A percentile compares a stretch with the other conserved stretches of the same genome.
Conservation (phyloP, 139 green algal species). For the Auxenochlorella protothecoides region DNA sequence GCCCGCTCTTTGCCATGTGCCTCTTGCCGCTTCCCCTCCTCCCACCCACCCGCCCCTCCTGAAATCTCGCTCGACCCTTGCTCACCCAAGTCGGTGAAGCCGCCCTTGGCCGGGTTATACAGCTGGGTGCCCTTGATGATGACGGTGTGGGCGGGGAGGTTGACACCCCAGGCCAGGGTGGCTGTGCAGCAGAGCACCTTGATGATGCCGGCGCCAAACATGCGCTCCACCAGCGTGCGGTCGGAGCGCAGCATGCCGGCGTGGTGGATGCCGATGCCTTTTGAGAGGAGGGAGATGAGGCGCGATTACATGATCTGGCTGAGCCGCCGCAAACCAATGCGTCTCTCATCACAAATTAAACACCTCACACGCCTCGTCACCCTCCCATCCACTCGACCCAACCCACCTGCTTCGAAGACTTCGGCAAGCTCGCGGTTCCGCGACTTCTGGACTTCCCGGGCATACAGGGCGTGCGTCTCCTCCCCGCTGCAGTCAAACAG, state of each 20-base stretch:
- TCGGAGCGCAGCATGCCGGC: conserved; percentile 94
- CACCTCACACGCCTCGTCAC: neutral
- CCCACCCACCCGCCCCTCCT: too few species aligned
- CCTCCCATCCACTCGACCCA: neutral
- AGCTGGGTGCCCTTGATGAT: conserved; percentile 99
- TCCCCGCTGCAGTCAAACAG: conserved; percentile 53
- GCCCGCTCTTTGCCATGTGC: too few species aligned
- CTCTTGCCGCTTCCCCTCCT: too few species aligned
- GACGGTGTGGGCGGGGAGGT: conserved; percentile 92
- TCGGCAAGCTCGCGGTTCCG: conserved; percentile 81
- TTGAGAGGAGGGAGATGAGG: conserved; percentile 25
- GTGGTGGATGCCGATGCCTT: conserved; percentile 90
- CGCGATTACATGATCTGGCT: neutral
- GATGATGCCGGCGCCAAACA: conserved; percentile 76
- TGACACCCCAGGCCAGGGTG: conserved; percentile 97
- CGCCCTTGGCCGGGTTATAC: conserved; percentile 86
- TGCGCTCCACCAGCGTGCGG: conserved; percentile 78
- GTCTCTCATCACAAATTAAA: neutral
- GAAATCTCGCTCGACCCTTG: too few species aligned
- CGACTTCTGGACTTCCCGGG: conserved; percentile 72
- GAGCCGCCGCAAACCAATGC: neutral
- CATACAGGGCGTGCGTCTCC: conserved; percentile 1
- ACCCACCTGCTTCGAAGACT: conserved; percentile 52
- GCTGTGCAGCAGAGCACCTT: conserved; percentile 93
- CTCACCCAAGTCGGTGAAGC: conserved; percentile 78